Conservation (phyloP, 345 rosid species). For the Alliaria petiolata region DNA sequence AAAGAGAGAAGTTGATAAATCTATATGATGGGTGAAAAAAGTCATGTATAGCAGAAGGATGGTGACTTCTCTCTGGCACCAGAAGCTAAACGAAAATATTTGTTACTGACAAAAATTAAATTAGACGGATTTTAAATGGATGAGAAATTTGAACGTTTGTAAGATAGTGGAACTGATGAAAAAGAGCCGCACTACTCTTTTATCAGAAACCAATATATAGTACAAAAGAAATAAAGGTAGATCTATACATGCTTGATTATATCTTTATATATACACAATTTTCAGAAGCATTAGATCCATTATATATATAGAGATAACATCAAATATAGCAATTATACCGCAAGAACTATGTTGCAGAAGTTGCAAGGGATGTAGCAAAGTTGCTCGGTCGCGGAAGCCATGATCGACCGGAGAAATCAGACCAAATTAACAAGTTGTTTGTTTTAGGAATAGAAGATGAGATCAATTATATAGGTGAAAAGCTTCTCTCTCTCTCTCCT, state of each 20-base stretch:
- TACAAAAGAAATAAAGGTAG: conserved; percentile 11
- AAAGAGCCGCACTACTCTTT: conserved; percentile 24
- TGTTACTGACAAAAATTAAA: conserved; percentile 7
- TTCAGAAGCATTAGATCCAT: conserved; percentile 32
- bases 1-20: conserved; percentile 7
- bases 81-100: conserved; percentile 21
- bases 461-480: conserved; percentile 18
- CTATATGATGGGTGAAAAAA: background rate
- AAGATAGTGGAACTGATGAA: conserved; percentile 33
- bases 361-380: conserved; percentile 99
- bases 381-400: conserved; percentile 53
- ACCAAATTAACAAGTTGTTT: background rate
- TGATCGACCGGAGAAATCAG: conserved; percentile 7
- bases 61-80: conserved; percentile 31
- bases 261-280: background rate
- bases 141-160: conserved; percentile 8
- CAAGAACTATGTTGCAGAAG: conserved; percentile 97
- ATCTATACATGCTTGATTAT: conserved; percentile 15
- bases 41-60: conserved; percentile 17
- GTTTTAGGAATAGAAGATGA: conserved; percentile 13
- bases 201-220: conserved; percentile 17
- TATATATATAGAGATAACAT: conserved; percentile 1
- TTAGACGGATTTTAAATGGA: background rate
- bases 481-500: conserved; percentile 17
- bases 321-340: conserved; percentile 43